Evolutionary conservation across 805 yeast species (phyloP).

Genomic region (Metschnikowia kofuensis): DNA sequence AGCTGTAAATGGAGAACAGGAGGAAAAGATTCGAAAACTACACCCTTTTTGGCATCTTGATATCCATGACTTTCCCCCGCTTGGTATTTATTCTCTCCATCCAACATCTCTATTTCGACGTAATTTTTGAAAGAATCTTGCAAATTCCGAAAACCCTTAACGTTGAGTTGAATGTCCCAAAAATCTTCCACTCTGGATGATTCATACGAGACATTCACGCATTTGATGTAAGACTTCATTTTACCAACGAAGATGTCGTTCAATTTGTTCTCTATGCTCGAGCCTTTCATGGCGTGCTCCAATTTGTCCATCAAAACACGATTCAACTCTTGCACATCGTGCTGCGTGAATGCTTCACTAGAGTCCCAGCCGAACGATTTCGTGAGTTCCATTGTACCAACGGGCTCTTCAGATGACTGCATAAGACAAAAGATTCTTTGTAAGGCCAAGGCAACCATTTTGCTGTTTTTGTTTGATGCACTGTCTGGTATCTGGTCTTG

Average conservation of each 20-base stretch:
- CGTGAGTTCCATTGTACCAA: conserved; percentile 84
- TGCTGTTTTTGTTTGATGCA: conserved; percentile 32
- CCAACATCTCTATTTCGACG: conserved; percentile 81
- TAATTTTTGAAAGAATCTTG: conserved; percentile 80
- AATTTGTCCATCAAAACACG: conserved; percentile 93
- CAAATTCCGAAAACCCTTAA: conserved; percentile 72
- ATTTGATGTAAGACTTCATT: conserved; percentile 92
- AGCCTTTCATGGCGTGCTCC: conserved; percentile 88
- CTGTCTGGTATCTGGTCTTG: conserved; percentile 24
- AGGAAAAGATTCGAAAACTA: conserved; percentile 85
- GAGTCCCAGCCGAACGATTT: conserved; percentile 96
- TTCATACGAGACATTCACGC: conserved; percentile 91
- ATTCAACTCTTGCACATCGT: conserved; percentile 95
- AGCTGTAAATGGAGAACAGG: conserved; percentile 90
- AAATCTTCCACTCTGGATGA: conserved; percentile 89
- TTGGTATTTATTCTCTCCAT: conserved; percentile 93
- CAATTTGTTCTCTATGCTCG: conserved; percentile 55
- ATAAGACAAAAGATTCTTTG: conserved; percentile 85
- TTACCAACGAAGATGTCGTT: conserved; percentile 90
- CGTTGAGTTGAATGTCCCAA: conserved; percentile 97
- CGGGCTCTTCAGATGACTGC: conserved; percentile 68
- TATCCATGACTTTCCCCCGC: conserved; percentile 82
- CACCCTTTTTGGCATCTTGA: conserved; percentile 97
- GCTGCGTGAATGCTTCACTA: conserved; percentile 94
- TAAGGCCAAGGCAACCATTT: conserved; percentile 69